phyloP scores from a whole-genome alignment of 768 basidiomycete genomes.

The Collybia sordida region DNA sequence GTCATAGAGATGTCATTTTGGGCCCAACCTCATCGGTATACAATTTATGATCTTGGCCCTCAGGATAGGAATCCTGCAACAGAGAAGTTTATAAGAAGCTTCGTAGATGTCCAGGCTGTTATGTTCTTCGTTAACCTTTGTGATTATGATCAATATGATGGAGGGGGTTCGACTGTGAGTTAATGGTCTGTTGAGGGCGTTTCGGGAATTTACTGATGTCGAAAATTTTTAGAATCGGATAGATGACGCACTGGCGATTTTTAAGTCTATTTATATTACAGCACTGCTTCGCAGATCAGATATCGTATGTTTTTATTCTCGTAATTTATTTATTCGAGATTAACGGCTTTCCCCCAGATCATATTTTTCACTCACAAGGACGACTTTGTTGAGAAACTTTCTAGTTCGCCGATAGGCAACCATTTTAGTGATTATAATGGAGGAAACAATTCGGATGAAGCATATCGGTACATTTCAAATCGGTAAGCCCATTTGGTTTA shows the following conservation, averaged over 20 bases:
- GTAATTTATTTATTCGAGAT: conserved; percentile 2
- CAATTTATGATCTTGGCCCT: conserved; percentile 86
- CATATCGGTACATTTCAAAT: conserved; percentile 67
- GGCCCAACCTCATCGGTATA: conserved; percentile 89
- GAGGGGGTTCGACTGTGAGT: neutral
- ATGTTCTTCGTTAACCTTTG: conserved; percentile 89
- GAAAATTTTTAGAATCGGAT: conserved; percentile 81
- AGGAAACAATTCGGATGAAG: conserved; percentile 82
- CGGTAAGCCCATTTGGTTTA: conserved; percentile 26
- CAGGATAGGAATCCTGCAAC: conserved; percentile 67
- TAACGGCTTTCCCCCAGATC: conserved; percentile 49
- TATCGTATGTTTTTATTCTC: conserved; percentile 61
- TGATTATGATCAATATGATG: conserved; percentile 81
- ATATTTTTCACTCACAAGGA: conserved; percentile 95
- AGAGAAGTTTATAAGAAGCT: conserved; percentile 94
- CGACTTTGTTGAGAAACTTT: conserved; percentile 88
- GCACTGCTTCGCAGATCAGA: conserved; percentile 93
- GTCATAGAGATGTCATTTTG: conserved; percentile 95
- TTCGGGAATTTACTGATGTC: too few relatives aligned
- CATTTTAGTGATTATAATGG: conserved; percentile 91
- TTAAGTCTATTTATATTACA: conserved; percentile 95
- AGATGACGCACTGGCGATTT: conserved; percentile 91
- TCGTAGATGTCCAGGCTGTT: conserved; percentile 87
- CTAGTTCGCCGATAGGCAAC: conserved; percentile 71
- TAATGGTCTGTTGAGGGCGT: conserved; percentile 4